Base-by-base conservation (phyloP, 1,284 basidiomycete species). In the Phaffia rhodozyma region DNA sequence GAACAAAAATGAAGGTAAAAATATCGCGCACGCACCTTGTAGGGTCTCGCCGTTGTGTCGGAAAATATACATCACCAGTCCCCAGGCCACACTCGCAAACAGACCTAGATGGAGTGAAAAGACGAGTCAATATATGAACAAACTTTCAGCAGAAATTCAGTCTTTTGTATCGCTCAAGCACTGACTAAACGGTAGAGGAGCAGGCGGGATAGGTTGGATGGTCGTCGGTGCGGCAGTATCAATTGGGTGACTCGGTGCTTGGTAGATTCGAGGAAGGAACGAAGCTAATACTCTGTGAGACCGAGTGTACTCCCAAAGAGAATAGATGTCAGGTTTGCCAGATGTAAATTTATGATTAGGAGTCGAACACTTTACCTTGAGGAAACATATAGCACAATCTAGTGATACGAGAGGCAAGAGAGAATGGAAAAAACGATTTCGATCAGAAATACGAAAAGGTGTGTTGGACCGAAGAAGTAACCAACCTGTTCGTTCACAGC, bases 31-130 rank as follows among this genome's bases (percentile, higher is more conserved):
- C 60, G 94, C 93, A 5, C 89, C 87, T 73, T 98, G 91, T 66
- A 98, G 83, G 18, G 84, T 86, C 76, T 97, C 85, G 55, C 89
- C 84, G 38, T 84, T 79, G 74, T 94, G 82, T 70, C 85, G 81
- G 81, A 94, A 97, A 67, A 96, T 79, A 83, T 88, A 98, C 94
- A 98, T 97, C 56, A 96, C 91, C n/a, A 85, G 80, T 49, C 91
- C 94, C 94, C 94, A 98, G 48, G 86, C 84, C 38, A 97, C 69
- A 0, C 93, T 89, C 2, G 94, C 90, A 70, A 97, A 92, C 43
- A 88, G 30, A 81, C 79, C 51, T 86, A 79, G 71, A 92, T 83
- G 2, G 91, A 89, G 4, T 23, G 71, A 71, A 1, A 70, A 72
- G 55, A 75, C 68, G 16, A 43, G 38, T 43, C 38, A 43, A 16